Percentiles rank a stretch among this genome's conserved stretches.
Conservation (phyloP, 2,329 filamentous ascomycete genomes). For the Akanthomyces muscarius region DNA sequence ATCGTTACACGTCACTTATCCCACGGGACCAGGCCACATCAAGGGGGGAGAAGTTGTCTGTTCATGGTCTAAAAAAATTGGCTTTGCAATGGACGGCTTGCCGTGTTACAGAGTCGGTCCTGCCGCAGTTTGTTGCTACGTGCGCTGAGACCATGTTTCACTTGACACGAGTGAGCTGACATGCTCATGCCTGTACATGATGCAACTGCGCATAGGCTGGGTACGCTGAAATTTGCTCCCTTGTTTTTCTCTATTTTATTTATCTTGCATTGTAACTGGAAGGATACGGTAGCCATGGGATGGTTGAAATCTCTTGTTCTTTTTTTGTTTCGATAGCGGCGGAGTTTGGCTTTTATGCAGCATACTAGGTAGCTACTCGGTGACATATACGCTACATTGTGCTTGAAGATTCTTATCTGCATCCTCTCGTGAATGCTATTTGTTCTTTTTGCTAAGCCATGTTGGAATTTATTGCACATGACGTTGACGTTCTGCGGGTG, state of each 20-base stretch:
- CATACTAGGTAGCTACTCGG: slow-evolving; percentile 12
- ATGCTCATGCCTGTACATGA: background rate
- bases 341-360: slow-evolving; percentile 19
- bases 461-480: too few relatives aligned
- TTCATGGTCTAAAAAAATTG: background rate
- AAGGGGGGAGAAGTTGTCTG: background rate
- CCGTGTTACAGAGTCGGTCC: background rate
- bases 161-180: background rate
- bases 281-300: slow-evolving; percentile 4
- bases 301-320: slow-evolving; percentile 18
- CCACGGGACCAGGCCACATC: background rate
- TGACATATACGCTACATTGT: slow-evolving; percentile 12
- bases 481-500: too few relatives aligned
- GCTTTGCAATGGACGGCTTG: background rate
- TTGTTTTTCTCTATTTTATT: slow-evolving; percentile 18
- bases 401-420: background rate
- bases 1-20: slow-evolving; percentile 3
- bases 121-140: background rate
- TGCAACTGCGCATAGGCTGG: background rate
- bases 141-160: background rate
- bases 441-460: too few relatives aligned
- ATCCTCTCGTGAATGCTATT: background rate
- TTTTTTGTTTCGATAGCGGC: slow-evolving; percentile 19
- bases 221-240: background rate
- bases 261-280: slow-evolving; percentile 15